Base-by-base conservation (phyloP, 1,139 yeast species). In the Suhomyces taliae region DNA sequence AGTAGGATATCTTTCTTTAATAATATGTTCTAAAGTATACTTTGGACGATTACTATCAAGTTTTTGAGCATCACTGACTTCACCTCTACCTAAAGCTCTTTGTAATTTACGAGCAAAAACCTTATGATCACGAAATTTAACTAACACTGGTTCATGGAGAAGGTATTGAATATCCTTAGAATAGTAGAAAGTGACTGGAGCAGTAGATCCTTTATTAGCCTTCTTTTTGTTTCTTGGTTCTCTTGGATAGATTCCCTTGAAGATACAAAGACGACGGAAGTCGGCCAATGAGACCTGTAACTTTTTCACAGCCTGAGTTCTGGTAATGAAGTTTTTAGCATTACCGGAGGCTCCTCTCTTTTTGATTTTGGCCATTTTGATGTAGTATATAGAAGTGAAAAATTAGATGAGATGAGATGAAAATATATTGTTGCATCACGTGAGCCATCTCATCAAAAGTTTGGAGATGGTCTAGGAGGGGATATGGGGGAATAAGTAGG, bases 181-280 rank as follows among this genome's bases (percentile, higher is more conserved):
- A 69, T 91, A 93, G 72, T 95, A 93, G 67, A 95, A 95, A 4
- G 99, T 95, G 27, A 87, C 88, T 41, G 96, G 97, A 15, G 96
- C 96, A 11, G 97, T 90, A 24, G 96, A 88, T 26, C 99, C 99
- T 69, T 90, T 91, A 70, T 91, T 93, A 52, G 98, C 97, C 79
- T 90, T 91, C 83, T 88, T 90, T 74, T 90, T 91, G 70, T 89
- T 90, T 61, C 95, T 79, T 44, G 99, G 98, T 66, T 93, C 99
- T 66, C 99, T 82, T 47, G 99, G 99, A 67, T 85, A 87, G 53
- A 87, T 86, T 41, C 99, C 99, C 67, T 93, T 93, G 80, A 93
- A 90, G 65, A 93, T 93, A 79, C 99, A 93, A 62, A 93, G 79
- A 64, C 98, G 82, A 73, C 99, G 87, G 81, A 93, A 93, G 71